Conservation (phyloP, 78 protist genomes). For the Dictyostelium citrinum region DNA sequence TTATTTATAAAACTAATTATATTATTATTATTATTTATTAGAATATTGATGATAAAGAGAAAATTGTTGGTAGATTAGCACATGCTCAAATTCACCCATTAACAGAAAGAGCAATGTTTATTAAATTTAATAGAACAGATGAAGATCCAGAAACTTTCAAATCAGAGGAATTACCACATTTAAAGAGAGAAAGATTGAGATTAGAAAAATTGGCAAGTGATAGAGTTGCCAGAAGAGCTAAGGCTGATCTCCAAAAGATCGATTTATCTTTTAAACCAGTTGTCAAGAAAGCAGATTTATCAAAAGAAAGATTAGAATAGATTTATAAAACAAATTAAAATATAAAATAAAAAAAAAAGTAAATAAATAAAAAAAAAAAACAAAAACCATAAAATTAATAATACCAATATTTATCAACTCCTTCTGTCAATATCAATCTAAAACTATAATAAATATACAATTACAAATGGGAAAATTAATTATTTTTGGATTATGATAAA, state of each 20-base stretch:
- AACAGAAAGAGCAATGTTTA: slow-evolving; percentile 19
- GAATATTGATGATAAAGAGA: slow-evolving; percentile 55
- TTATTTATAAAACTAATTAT: neutral
- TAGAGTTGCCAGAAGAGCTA: neutral
- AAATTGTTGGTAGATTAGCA: slow-evolving; percentile 33
- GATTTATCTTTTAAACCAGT: slow-evolving; percentile 67
- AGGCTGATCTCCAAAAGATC: neutral
- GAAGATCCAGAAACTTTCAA: slow-evolving; percentile 20
- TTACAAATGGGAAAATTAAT: too few species aligned
- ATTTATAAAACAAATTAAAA: neutral
- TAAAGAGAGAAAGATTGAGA: neutral
- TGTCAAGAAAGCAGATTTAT: neutral
- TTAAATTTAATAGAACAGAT: slow-evolving; percentile 35
- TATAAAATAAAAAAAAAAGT: neutral
- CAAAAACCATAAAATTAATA: neutral
- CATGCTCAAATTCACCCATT: slow-evolving; percentile 40
- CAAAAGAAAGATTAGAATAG: neutral
- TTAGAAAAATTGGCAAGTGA: neutral
- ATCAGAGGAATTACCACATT: slow-evolving; percentile 11
- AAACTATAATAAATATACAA: neutral
- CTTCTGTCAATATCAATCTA: neutral
- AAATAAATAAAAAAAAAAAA: neutral
- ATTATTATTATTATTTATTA: neutral
- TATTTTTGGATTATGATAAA: too few species aligned
- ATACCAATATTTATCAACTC: neutral